A percentile compares a stretch with the other conserved stretches of the same genome.
phyloP scores from a whole-genome alignment of 164 flowering plant genomes.

The Pachysandra terminalis region DNA sequence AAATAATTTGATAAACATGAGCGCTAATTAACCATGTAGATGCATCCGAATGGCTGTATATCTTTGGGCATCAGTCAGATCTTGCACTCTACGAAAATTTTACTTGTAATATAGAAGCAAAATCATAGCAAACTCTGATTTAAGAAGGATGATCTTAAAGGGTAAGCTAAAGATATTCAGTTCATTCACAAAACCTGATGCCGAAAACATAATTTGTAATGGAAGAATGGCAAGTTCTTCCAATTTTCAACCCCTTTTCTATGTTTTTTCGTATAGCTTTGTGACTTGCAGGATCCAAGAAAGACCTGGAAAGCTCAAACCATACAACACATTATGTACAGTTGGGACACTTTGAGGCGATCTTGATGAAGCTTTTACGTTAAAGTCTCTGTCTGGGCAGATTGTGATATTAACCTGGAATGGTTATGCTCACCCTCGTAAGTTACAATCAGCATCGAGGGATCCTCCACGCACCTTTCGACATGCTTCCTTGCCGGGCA shows the following conservation, averaged over 20 bases:
- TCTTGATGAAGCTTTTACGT: conserved; percentile 6
- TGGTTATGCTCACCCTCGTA: conserved; percentile 95
- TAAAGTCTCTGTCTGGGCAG: conserved; percentile 41
- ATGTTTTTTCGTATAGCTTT: too few species aligned
- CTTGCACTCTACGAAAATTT: too few species aligned
- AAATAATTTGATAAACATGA: too few species aligned
- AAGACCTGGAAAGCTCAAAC: conserved; percentile 13
- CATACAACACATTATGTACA: conserved; percentile 15
- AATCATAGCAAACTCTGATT: neutral
- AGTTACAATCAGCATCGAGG: conserved; percentile 85
- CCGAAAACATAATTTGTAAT: neutral
- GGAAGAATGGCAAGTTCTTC: conserved; percentile 1
- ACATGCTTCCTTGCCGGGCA: conserved; percentile 98
- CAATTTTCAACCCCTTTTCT: neutral
- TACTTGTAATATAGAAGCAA: neutral
- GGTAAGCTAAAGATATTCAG: neutral
- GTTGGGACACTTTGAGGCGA: conserved; percentile 9
- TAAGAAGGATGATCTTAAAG: neutral
- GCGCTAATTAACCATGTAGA: too few species aligned
- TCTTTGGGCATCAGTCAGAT: too few species aligned
- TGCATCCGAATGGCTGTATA: too few species aligned
- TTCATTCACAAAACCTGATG: neutral
- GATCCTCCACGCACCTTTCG: conserved; percentile 86
- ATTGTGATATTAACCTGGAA: conserved; percentile 58
- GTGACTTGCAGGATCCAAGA: too few species aligned